Base-by-base conservation (phyloP, 1,284 basidiomycete genomes). In the Phenoliferia sp. region DNA sequence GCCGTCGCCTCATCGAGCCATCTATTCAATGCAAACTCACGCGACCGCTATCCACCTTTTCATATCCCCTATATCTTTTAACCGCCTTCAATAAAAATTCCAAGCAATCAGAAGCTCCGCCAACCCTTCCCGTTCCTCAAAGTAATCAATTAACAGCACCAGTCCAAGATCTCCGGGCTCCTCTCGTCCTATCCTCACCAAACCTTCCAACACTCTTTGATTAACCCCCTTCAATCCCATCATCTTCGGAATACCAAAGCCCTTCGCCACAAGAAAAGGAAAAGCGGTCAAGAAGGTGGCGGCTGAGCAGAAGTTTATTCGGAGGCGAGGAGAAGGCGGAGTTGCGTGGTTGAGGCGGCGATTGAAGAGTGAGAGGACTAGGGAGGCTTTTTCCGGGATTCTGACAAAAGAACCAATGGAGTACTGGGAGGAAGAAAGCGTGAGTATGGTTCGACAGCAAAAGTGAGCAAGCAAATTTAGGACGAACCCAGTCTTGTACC, bases 401-500 rank as follows among this genome's bases (percentile, higher is more conserved):
- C 34, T 31, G 22, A 69, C n/a, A 16, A 67, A 35, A n/a, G 55
- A 56, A 0, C 44, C 28, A 4, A 69, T 54, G 17, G 57, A 62
- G 63, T 69, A 69, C 67, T 68, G 36, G 9, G 48, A 2, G 57
- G 6, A n/a, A 26, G 1, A n/a, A n/a, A n/a, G n/a, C n/a, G n/a
- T n/a, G n/a, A n/a, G 3, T 17, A 12, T 2, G 5, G 12, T 3
- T 0, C 22, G 34, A 22, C 22, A 22, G 52, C 10, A 32, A 34
- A 17, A 33, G 31, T 17, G 22, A 7, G 15, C 33, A 48, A 56
- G 35, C 26, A 7, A 19, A 19, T 0, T n/a, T 2, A 22, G 9
- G n/a, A 44, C 66, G 52, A 50, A 68, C 63, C 68, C 68, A 69
- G 44, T 69, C 68, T 48, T 69, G 68, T 26, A 69, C 63, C 36